These are phyloP conservation scores for Cochlearia excelsa DNA, from an alignment of 345 rosid genomes.

Conservation along the genomic window DNA sequence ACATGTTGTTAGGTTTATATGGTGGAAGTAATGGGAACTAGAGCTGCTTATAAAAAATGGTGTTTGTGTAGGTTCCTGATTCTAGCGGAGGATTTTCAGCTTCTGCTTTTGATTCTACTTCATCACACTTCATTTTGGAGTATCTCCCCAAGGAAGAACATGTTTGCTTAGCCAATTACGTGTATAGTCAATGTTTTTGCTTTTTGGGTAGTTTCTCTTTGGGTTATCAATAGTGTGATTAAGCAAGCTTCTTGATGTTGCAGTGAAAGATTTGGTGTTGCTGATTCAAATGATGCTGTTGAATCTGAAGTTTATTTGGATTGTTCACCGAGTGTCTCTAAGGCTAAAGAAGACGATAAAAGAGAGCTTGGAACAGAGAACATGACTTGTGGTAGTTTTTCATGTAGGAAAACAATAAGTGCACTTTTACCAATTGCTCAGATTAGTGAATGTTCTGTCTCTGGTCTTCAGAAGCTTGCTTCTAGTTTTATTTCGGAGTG, in stretches of 20 bases:
- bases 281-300: slow-evolving; percentile 23
- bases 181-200: slow-evolving; percentile 42
- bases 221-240: slow-evolving; percentile 3
- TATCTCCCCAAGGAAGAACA: slow-evolving; percentile 41
- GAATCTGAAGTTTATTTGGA: slow-evolving; percentile 25
- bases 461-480: slow-evolving; percentile 51
- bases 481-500: slow-evolving; percentile 48
- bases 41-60: slow-evolving; percentile 9
- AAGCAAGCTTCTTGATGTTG: slow-evolving; percentile 13
- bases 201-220: neutral
- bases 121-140: slow-evolving; percentile 55
- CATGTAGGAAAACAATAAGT: slow-evolving; percentile 49
- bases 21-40: slow-evolving; percentile 1
- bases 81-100: slow-evolving; percentile 45
- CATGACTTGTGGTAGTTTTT: slow-evolving; percentile 38
- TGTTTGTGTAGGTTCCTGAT: slow-evolving; percentile 44
- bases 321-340: slow-evolving; percentile 30
- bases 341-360: slow-evolving; percentile 16
- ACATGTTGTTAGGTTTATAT: neutral
- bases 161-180: slow-evolving; percentile 53
- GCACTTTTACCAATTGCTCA: slow-evolving; percentile 64
- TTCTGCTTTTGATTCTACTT: slow-evolving; percentile 22
- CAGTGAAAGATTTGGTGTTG: slow-evolving; percentile 41
- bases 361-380: slow-evolving; percentile 23
- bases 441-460: slow-evolving; percentile 43